phyloP scores from a whole-genome alignment of 257 asterid species.

The Paulownia fortunei region DNA sequence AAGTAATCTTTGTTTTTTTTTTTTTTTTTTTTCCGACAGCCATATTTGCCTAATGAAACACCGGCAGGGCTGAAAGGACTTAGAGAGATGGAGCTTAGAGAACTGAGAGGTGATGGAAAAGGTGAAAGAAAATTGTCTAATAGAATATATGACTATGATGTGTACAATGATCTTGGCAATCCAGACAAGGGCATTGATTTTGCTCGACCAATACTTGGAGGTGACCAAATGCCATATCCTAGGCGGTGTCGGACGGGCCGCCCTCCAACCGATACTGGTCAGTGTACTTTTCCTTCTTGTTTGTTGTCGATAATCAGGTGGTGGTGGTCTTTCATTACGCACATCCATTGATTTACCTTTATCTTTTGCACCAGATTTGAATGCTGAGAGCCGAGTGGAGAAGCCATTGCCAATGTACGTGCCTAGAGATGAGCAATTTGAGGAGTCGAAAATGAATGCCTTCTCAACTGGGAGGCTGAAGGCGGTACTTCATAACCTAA shows the following conservation, averaged over 20 bases:
- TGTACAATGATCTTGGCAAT: conserved; percentile 91
- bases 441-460: conserved; percentile 85
- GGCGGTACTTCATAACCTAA: conserved; percentile 80
- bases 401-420: conserved; percentile 92
- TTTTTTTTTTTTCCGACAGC: conserved; percentile 48
- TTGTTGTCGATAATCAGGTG: too few relatives aligned
- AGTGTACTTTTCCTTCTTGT: conserved; percentile 18
- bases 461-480: conserved; percentile 90
- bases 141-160: conserved; percentile 81
- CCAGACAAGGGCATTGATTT: conserved; percentile 86
- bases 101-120: conserved; percentile 79
- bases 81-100: conserved; percentile 81
- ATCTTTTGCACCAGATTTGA: conserved; percentile 50
- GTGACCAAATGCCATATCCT: conserved; percentile 72
- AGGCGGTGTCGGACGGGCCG: conserved; percentile 96
- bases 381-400: conserved; percentile 89
- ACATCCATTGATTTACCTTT: not conserved
- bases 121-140: conserved; percentile 81
- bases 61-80: conserved; percentile 82
- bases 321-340: too few relatives aligned
- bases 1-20: not conserved
- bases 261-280: conserved; percentile 74
- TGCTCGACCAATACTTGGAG: conserved; percentile 85
- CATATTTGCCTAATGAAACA: conserved; percentile 86
- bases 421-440: conserved; percentile 95